phyloP scores from a whole-genome alignment of 345 rosid species.

The Mallotus nudiflorus region DNA sequence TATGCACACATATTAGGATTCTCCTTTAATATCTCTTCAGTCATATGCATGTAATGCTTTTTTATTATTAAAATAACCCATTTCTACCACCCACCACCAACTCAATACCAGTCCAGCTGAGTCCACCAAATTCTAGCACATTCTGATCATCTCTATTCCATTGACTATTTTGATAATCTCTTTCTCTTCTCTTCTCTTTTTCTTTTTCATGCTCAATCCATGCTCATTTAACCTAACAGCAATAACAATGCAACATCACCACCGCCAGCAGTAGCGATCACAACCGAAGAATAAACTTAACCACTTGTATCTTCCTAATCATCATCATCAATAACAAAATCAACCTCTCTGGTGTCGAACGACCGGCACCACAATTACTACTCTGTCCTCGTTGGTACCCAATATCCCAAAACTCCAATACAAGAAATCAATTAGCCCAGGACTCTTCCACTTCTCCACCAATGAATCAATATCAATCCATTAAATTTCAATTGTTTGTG shows the following conservation, averaged over 20 bases:
- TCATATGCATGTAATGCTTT: too few relatives aligned
- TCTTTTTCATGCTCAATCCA: conserved; percentile 12
- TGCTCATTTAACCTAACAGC: background rate
- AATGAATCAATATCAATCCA: conserved; percentile 9
- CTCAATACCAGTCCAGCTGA: too few relatives aligned
- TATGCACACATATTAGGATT: too few relatives aligned
- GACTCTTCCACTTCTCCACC: conserved; percentile 51
- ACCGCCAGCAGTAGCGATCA: conserved; percentile 19
- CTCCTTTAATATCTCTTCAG: too few relatives aligned
- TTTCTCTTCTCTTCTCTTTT: too few relatives aligned
- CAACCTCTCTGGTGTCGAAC: conserved; percentile 65
- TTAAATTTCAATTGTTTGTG: background rate
- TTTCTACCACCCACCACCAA: too few relatives aligned
- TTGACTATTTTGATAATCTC: too few relatives aligned
- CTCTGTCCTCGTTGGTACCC: conserved; percentile 48
- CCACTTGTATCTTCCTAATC: conserved; percentile 43
- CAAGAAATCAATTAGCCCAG: conserved; percentile 42
- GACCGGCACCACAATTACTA: conserved; percentile 16
- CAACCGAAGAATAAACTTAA: conserved; percentile 51
- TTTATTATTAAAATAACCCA: too few relatives aligned
- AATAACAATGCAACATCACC: background rate
- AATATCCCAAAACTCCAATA: conserved; percentile 63
- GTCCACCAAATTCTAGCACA: too few relatives aligned
- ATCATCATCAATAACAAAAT: too few relatives aligned
- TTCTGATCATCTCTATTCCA: too few relatives aligned